These are phyloP conservation scores for Anacardium occidentale DNA, from an alignment of 345 rosid species.

Conservation along the genomic window DNA sequence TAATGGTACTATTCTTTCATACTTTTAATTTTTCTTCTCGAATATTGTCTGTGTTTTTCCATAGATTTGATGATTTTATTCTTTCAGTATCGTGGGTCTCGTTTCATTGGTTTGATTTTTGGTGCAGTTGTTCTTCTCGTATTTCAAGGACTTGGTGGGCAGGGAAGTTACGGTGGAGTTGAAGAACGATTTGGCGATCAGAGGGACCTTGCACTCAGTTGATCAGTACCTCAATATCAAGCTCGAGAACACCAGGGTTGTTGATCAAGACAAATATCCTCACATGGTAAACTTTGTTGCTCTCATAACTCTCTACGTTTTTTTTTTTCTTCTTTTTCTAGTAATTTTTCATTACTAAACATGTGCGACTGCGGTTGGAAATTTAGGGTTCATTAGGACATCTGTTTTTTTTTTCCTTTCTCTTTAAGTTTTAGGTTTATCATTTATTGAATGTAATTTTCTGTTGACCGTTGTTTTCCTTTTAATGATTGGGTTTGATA, in stretches of 20 bases:
- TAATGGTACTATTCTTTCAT: constrained; percentile 2
- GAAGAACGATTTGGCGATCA: constrained; percentile 95
- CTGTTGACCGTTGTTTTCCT: neutral
- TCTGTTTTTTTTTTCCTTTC: neutral
- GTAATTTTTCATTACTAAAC: neutral
- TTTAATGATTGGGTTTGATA: neutral
- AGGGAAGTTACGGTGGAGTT: constrained; percentile 99
- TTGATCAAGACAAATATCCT: constrained; percentile 98
- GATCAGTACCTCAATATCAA: constrained; percentile 99
- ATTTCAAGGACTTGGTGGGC: constrained; percentile 99
- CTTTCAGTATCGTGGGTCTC: neutral
- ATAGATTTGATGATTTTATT: neutral
- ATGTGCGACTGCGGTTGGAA: neutral
- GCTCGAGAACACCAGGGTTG: constrained; percentile 98
- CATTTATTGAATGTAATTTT: neutral
- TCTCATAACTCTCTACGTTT: neutral
- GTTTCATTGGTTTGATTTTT: constrained; percentile 1
- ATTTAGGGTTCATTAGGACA: constrained; percentile 8
- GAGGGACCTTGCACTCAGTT: constrained; percentile 98
- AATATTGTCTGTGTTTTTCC: neutral
- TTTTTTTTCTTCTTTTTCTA: neutral
- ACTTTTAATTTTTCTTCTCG: neutral
- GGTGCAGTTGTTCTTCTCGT: constrained; percentile 93
- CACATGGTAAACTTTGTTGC: constrained; percentile 68
- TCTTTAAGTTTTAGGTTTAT: neutral